Evolutionary conservation across 768 basidiomycete genomes (phyloP), one percentile per base, ranked within the genome.

Genomic region (Asterophora parasitica): DNA sequence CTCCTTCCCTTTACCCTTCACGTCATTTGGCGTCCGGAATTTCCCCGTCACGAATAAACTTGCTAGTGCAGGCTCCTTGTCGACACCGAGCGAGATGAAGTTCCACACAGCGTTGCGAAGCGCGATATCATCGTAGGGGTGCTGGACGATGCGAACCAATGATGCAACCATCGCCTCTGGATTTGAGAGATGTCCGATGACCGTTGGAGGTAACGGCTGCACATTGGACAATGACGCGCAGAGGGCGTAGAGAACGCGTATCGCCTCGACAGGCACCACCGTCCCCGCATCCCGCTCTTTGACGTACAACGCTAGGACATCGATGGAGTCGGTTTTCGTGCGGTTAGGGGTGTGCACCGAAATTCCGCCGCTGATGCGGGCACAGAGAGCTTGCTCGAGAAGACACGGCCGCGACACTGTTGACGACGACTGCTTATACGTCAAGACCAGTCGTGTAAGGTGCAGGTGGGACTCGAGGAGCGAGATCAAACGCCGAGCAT

Each of bases 31-130:
- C 3, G 74, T 65, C 41, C 75, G 76, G 54, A 89, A 85, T 34
- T 79, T 76, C 3, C 91, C 92, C 0, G 81, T 76, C 27, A 93
- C 83, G 49, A 93, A 83, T 20, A 96, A 70, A 45, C 81, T 75
- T 2, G 87, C 83, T 4, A 95, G 71, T 0, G 93, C 91, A 0
- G 94, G 92, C 60, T 93, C 92, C 51, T 84, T 85, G 56, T 89
- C 83, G 11, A 94, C 81, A 1, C 88, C 84, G 13, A 89, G 72
- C 0, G 87, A 69, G 32, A 95, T 82, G 53, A 95, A 85, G 52
- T 77, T 78, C 93, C 94, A 97, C 4, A 89, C 80, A 0, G 85
- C 78, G 42, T 77, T 83, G 15, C 87, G 82, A 27, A 90, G 73
- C 7, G 74, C 60, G 15, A 83, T 70, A 35, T 92, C 90, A 26